These are phyloP conservation scores for Fomitiporia mediterranea DNA, from an alignment of 1,284 basidiomycete species.

Conservation along the genomic window DNA sequence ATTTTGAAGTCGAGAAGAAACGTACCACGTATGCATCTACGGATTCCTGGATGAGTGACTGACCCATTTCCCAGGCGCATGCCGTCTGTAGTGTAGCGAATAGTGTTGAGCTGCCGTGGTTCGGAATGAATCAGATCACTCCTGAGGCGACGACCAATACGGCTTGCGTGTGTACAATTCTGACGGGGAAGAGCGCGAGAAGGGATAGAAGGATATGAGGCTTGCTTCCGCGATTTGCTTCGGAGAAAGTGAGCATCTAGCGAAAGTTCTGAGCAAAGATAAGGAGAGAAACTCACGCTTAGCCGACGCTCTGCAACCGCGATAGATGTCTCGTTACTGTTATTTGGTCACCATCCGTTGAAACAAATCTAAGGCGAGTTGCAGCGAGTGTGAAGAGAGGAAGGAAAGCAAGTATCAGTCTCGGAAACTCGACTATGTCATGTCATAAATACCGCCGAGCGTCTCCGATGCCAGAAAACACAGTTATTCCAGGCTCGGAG, in stretches of 20 bases:
- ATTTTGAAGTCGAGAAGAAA: neutral
- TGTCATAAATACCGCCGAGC: too few species aligned
- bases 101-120: slow-evolving; percentile 26
- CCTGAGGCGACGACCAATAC: neutral
- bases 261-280: neutral
- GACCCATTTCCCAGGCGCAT: slow-evolving; percentile 26
- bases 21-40: slow-evolving; percentile 35
- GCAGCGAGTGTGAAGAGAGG: neutral
- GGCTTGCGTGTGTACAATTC: slow-evolving; percentile 28
- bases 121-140: neutral
- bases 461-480: too few species aligned
- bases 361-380: neutral
- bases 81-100: slow-evolving; percentile 27
- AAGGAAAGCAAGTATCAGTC: too few species aligned
- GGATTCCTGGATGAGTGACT: slow-evolving; percentile 31
- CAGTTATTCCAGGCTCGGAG: neutral
- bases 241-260: neutral
- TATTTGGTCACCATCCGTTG: neutral
- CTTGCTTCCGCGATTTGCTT: slow-evolving; percentile 29
- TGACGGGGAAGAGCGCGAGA: slow-evolving; percentile 26
- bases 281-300: slow-evolving; percentile 25
- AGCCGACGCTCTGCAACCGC: slow-evolving; percentile 28
- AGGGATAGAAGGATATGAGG: slow-evolving; percentile 30
- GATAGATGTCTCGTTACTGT: slow-evolving; percentile 21
- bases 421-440: too few species aligned